Base-by-base conservation (phyloP, 177 flowering plant species). In the Vitis hybrid region DNA sequence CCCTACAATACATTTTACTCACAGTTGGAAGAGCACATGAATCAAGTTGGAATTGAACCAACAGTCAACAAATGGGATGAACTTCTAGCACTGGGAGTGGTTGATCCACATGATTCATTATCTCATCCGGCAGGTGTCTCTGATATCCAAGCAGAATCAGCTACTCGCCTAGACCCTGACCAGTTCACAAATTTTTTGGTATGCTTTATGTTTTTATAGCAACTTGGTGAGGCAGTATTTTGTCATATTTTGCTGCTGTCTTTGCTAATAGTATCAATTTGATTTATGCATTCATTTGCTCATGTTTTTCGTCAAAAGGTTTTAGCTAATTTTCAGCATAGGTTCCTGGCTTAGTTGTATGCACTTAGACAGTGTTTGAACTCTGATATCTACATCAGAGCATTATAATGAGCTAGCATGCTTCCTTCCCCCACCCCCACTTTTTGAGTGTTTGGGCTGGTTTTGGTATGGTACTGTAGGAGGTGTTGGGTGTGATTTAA, bases 111-210 rank as follows among this genome's bases (percentile, higher is more conserved):
- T 73, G 98, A 96, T 85, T 96, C 99, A 73, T 72, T 92, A 60
- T 91, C 97, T 70, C 99, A 96, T 85, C 94, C 99, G 13, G 97
- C 95, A 10, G 99, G 99, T 65, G 90, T 86, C 46, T 90, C 99
- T 78, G 99, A 96, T 83, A 89, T 74, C 69, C 97, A 88, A 81
- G 89, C 98, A 30, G 97, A 96, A 82, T 85, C 98, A 60, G 95
- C 98, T 27, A 50, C 90, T 24, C 82, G 82, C 57, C 51, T 94
- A 60, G 97, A 92, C 49, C 94, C 97, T 69, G 97, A 94, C 72
- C 95, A 86, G 66, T 90, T 91, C 72, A 91, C 91, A 55, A 88
- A 85, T 64, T 96, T 96, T 73, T 72, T 94, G 97, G 99, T 94
- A 84, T 56, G 78, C 17, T 40, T 66, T 55, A 56, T 71, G 67